phyloP scores from a whole-genome alignment of 23 red algal species.

The Gracilariopsis chorda region DNA sequence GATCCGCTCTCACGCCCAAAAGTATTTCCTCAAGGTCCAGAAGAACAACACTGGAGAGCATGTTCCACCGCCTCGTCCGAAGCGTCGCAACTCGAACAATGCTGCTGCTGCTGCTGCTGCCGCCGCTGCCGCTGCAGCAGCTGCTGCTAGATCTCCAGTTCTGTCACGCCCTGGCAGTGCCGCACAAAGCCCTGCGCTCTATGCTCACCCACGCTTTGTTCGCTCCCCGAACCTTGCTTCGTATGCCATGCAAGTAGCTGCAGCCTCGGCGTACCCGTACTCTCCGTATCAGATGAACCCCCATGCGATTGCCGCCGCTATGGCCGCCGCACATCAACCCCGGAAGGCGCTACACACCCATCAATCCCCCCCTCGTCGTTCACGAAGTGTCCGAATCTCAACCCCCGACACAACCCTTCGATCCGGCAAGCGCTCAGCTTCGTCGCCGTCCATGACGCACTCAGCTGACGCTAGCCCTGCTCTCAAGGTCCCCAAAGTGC shows the following conservation, averaged over 20 bases:
- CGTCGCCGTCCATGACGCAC: background rate
- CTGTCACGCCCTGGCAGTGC: background rate
- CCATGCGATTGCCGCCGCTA: slow-evolving; percentile 54
- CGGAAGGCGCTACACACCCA: background rate
- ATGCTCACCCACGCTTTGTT: slow-evolving; percentile 18
- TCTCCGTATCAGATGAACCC: slow-evolving; percentile 57
- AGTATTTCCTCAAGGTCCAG: slow-evolving; percentile 94
- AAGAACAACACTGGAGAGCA: slow-evolving; percentile 77
- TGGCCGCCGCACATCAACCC: slow-evolving; percentile 1
- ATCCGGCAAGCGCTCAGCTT: background rate
- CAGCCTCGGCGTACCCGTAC: slow-evolving; percentile 42
- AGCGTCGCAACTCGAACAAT: slow-evolving; percentile 44
- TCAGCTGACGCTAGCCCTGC: background rate
- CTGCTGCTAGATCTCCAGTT: background rate
- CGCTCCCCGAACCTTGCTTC: slow-evolving; percentile 43
- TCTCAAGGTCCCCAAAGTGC: slow-evolving; percentile 4
- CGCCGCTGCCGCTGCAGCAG: slow-evolving; percentile 19
- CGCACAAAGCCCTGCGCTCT: slow-evolving; percentile 28
- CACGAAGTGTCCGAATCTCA: background rate
- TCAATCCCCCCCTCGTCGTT: background rate
- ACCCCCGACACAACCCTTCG: background rate
- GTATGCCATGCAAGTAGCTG: slow-evolving; percentile 54
- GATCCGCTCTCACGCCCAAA: slow-evolving; percentile 93
- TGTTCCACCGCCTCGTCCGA: slow-evolving; percentile 82
- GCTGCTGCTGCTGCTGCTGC: slow-evolving; percentile 24